Base-by-base conservation (phyloP, 2,329 filamentous ascomycete genomes). In the Aspergillus aculeatinus region DNA sequence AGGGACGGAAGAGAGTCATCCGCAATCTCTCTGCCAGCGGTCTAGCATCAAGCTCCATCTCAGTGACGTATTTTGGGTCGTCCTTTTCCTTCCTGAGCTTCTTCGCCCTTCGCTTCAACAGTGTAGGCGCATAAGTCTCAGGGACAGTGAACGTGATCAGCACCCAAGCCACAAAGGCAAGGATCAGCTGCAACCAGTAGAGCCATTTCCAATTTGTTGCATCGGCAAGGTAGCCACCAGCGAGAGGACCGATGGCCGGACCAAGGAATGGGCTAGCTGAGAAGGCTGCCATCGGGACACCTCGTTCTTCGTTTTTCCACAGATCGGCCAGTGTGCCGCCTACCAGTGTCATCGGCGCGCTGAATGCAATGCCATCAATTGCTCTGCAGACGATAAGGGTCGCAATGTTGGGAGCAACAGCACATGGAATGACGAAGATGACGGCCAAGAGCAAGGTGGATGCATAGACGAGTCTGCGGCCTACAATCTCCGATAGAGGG, bases 121-220 rank as follows among this genome's bases (percentile, higher is more conserved):
- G 87, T 0, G 86, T 89, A 0, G 92, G 91, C 0, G 91, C 88
- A 73, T 95, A 96, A 0, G 92, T 96, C 76, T 96, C 92, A 1
- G 91, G 91, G 0, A 96, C 88, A n/a, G 91, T 95, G 76, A 96
- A 93, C 31, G 88, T 89, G 74, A 95, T 92, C 61, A 94, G 73
- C 19, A 89, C 61, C 86, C 89, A 95, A 67, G 89, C 84, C 52
- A 88, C 72, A 14, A 82, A 87, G 27, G 89, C 81, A 12, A 95
- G 72, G 69, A 96, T 96, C 11, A 95, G 80, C 70, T 94, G 91
- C 67, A 96, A 85, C 89, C 90, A 94, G 79, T 95, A 95, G 0
- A 95, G 80, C 90, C 90, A 95, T 65, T 91, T 80, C 91, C 91
- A 95, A 42, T 88, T 88, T 0, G 81, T 77, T 0, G 83, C 84